These are phyloP conservation scores for Arctium lappa DNA, from an alignment of 129 eudicot genomes.

Conservation along the genomic window DNA sequence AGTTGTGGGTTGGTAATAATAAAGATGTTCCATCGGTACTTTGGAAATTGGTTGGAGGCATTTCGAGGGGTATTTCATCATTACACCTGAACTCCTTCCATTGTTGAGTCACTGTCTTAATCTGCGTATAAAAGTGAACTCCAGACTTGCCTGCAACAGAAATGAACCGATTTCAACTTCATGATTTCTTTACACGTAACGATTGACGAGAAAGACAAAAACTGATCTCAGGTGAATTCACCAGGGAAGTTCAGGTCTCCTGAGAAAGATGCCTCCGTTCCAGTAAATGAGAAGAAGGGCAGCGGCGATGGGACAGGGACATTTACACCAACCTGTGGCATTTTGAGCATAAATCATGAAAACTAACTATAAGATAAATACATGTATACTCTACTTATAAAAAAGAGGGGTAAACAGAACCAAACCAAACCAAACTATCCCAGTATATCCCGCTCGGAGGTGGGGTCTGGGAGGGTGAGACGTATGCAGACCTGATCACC, in stretches of 20 bases:
- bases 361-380: background rate
- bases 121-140: slow-evolving; percentile 77
- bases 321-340: slow-evolving; percentile 82
- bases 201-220: background rate
- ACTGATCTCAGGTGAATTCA: slow-evolving; percentile 7
- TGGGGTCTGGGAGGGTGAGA: background rate
- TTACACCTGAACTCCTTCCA: slow-evolving; percentile 63
- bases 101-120: slow-evolving; percentile 89
- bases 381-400: background rate
- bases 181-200: background rate
- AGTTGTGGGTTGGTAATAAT: slow-evolving; percentile 29
- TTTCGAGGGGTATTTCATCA: slow-evolving; percentile 39
- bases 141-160: slow-evolving; percentile 77
- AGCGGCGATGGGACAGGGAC: slow-evolving; percentile 92
- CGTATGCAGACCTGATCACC: background rate
- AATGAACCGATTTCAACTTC: background rate
- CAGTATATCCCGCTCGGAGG: background rate
- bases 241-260: slow-evolving; percentile 95
- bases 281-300: slow-evolving; percentile 92
- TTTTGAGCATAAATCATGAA: background rate
- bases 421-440: no score
- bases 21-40: slow-evolving; percentile 38
- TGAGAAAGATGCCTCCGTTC: slow-evolving; percentile 91
- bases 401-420: background rate
- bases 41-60: slow-evolving; percentile 33